Evolutionary conservation across 176 grass and related monocot species (phyloP).

Genomic region (Bonia amplexicaulis): DNA sequence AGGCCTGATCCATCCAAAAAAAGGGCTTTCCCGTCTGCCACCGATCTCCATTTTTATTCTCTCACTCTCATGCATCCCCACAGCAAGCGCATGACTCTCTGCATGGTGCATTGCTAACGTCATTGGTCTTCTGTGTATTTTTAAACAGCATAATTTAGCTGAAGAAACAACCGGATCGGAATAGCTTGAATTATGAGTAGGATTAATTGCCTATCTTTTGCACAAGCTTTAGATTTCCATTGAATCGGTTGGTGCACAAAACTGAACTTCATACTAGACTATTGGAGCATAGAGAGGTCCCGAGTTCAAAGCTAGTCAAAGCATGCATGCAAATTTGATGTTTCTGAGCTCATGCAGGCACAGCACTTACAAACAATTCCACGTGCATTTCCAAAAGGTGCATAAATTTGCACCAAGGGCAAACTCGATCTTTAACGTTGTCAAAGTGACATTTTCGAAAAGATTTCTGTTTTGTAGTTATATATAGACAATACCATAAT

Average conservation of each 20-base stretch:
- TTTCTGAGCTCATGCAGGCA: neutral
- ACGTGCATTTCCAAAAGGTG: neutral
- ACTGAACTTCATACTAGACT: neutral
- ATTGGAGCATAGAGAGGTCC: neutral
- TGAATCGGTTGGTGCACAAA: neutral
- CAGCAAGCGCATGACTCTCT: neutral
- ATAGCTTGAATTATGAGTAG: neutral
- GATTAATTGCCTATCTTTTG: neutral
- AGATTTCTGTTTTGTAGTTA: neutral
- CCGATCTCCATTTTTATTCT: conserved; percentile 17
- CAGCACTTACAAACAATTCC: neutral
- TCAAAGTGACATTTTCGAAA: neutral
- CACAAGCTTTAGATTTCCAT: neutral
- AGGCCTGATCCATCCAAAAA: conserved; percentile 50
- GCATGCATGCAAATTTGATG: no score
- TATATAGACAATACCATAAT: neutral
- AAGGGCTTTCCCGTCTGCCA: conserved; percentile 23
- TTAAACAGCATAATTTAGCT: neutral
- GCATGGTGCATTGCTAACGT: conserved; percentile 9
- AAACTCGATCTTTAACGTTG: neutral
- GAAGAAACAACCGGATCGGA: neutral
- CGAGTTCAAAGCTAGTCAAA: neutral
- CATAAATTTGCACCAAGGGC: neutral
- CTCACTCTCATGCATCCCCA: neutral
- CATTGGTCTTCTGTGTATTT: neutral